Evolutionary conservation across 352 stramenopile genomes (phyloP), one percentile per base, ranked within the genome.

Genomic region (Pythium aristosporum): DNA sequence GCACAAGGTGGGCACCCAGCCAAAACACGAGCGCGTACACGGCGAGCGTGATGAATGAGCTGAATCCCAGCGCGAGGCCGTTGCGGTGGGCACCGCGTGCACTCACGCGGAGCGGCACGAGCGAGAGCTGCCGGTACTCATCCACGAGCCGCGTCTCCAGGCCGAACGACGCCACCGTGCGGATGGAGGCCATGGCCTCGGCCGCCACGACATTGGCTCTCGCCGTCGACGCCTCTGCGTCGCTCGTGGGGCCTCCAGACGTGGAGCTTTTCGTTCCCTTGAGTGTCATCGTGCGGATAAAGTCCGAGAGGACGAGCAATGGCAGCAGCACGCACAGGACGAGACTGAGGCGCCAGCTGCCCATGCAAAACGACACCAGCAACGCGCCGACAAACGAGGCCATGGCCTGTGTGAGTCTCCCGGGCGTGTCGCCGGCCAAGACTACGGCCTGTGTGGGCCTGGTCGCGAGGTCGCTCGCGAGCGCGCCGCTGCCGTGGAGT

Each of bases 271-370:
- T 30, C 25, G 25, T 30, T 30, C 55, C 66, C 23, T 73, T 73
- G 34, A 65, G 43, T 1, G 36, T 65, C 18, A 72, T 74, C 34
- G 71, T 73, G 4, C 77, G 80, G 0, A 70, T 54, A 0, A 80
- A 41, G 1, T 80, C 54, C 2, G 73, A 72, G 13, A 87, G 32
- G 8, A 91, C 50, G 15, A 96, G 39, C 23, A 93, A 54, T 0
- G 88, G 88, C 9, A 93, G 70, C 1, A 89, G 46, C 3, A 74
- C 70, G 25, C 87, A 47, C 72, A 93, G 83, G 49, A 94, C 72
- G 1, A 92, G 55, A 2, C 80, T 84, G 7, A 96, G 62, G 13
- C 89, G 44, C 84, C 85, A 94, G 41, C 76, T 86, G 7, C 79
- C 83, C 15, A 80, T 64, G 2, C 77, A 68, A 37, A 93, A 87